phyloP scores from a whole-genome alignment of 2,329 filamentous ascomycete genomes.

The Fusarium dimerum region DNA sequence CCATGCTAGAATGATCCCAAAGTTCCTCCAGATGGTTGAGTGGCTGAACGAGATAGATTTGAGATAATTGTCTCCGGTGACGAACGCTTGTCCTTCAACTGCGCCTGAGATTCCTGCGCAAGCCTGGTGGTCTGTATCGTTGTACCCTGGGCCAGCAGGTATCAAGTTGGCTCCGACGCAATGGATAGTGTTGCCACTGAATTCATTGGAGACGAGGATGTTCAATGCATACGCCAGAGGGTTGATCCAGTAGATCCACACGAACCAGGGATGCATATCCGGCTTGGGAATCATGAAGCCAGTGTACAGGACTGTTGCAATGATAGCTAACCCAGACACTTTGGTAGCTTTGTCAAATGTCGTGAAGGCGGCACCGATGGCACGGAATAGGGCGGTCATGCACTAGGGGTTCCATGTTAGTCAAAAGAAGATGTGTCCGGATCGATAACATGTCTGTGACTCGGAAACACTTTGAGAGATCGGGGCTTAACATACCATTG shows the following conservation, averaged over 20 bases:
- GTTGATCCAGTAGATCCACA: conserved; percentile 62
- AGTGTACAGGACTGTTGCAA: no score
- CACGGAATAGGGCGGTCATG: conserved; percentile 68
- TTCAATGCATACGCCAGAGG: conserved; percentile 61
- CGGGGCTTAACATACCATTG: no score
- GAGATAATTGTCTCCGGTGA: no score
- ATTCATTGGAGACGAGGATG: conserved; percentile 63
- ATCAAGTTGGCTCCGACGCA: conserved; percentile 59
- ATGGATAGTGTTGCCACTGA: conserved; percentile 53
- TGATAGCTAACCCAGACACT: conserved; percentile 26
- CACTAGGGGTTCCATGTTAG: no score
- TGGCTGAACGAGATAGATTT: no score
- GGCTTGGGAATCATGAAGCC: conserved; percentile 51
- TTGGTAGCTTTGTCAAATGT: conserved; percentile 37
- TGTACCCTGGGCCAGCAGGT: conserved; percentile 45
- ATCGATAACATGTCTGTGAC: no score
- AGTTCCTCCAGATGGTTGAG: conserved; percentile 67
- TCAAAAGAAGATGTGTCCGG: no score
- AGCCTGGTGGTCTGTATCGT: conserved; percentile 9
- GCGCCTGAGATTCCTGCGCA: no score
- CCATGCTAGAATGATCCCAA: conserved; percentile 72
- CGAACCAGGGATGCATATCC: conserved; percentile 42
- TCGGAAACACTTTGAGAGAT: no score
- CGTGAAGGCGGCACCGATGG: conserved; percentile 64
- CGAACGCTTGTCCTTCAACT: no score